phyloP scores from a whole-genome alignment of 352 stramenopile species.

The Phytophthora litchii region DNA sequence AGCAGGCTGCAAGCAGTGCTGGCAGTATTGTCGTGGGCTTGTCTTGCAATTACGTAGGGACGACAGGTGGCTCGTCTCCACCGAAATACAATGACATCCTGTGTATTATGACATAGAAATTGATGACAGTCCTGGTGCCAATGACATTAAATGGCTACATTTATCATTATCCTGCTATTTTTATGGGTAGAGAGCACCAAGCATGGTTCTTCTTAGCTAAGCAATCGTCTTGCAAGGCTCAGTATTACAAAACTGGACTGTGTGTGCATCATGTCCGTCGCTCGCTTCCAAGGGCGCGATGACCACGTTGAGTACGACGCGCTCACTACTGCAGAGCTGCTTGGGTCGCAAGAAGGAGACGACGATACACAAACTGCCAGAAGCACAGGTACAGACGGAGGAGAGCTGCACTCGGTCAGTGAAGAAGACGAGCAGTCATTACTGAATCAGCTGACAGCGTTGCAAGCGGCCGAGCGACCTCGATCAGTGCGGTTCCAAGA shows the following conservation, averaged over 20 bases:
- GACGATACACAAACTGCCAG: constrained; percentile 12
- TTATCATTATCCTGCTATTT: constrained; percentile 25
- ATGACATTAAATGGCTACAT: constrained; percentile 21
- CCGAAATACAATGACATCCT: constrained; percentile 20
- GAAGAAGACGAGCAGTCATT: constrained; percentile 26
- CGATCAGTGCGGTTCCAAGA: constrained; percentile 26
- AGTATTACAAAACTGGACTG: not conserved
- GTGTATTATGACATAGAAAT: not conserved
- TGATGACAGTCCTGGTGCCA: constrained; percentile 6
- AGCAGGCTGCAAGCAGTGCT: not conserved
- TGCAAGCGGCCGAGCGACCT: constrained; percentile 6
- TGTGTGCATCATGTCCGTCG: constrained; percentile 7
- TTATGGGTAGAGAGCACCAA: constrained; percentile 22
- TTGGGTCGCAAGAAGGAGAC: constrained; percentile 18
- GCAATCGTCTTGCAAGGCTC: too few relatives aligned
- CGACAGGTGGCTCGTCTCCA: constrained; percentile 21
- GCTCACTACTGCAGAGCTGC: constrained; percentile 23
- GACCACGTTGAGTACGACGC: constrained; percentile 21
- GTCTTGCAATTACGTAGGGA: not conserved
- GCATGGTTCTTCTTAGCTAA: too few relatives aligned
- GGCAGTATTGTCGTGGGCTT: constrained; percentile 3
- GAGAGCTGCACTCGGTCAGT: constrained; percentile 6
- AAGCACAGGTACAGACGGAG: constrained; percentile 5
- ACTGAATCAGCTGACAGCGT: constrained; percentile 21
- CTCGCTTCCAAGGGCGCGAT: constrained; percentile 17